phyloP scores from a whole-genome alignment of 2,329 filamentous ascomycete species.

The Didymella segeticola region DNA sequence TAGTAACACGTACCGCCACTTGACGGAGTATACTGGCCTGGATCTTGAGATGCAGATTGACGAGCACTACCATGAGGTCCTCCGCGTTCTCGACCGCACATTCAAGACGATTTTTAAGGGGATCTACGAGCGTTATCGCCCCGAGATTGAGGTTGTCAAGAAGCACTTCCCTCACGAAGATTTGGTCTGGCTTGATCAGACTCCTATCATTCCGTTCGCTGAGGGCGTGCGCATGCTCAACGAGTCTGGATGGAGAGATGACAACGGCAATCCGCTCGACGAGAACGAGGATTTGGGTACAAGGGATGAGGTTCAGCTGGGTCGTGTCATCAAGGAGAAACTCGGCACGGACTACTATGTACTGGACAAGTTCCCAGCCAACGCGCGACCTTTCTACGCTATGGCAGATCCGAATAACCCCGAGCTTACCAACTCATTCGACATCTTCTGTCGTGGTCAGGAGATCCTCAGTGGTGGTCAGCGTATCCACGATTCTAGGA shows the following conservation, averaged over 20 bases:
- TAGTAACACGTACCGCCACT: slow-evolving; percentile 91
- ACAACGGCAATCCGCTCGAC: slow-evolving; percentile 74
- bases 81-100: slow-evolving; percentile 77
- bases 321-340: slow-evolving; percentile 83
- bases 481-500: slow-evolving; percentile 81
- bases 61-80: slow-evolving; percentile 86
- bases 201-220: slow-evolving; percentile 78
- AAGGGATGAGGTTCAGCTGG: slow-evolving; percentile 84
- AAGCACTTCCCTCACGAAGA: slow-evolving; percentile 86
- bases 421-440: slow-evolving; percentile 86
- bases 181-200: slow-evolving; percentile 85
- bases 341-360: slow-evolving; percentile 92
- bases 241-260: slow-evolving; percentile 76
- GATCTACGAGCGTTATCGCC: slow-evolving; percentile 71
- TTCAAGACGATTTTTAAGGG: slow-evolving; percentile 81
- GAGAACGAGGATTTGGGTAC: slow-evolving; percentile 83
- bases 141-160: slow-evolving; percentile 80
- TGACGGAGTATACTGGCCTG: slow-evolving; percentile 93
- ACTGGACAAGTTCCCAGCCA: slow-evolving; percentile 87
- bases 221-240: slow-evolving; percentile 84
- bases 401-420: slow-evolving; percentile 79
- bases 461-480: slow-evolving; percentile 93
- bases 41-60: slow-evolving; percentile 94
- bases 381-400: slow-evolving; percentile 88
- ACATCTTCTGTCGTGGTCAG: slow-evolving; percentile 92